Base-by-base conservation (phyloP, 2,329 filamentous ascomycete genomes). In the Calonectria ilicicola region DNA sequence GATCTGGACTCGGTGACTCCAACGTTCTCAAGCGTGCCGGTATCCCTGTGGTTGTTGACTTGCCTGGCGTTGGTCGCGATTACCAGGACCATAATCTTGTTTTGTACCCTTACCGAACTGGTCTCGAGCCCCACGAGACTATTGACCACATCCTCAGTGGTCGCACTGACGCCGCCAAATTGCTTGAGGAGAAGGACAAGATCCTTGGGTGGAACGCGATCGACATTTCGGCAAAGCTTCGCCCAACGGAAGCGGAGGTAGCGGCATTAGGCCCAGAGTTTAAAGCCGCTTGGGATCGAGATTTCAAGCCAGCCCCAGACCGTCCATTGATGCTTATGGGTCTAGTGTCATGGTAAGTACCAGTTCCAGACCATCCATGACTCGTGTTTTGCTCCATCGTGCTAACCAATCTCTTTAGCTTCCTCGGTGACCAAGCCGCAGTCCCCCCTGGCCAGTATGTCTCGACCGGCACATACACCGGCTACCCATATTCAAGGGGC, bases 1-100 rank as follows among this genome's bases (percentile, higher is more conserved):
- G 91, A 23, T 93, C 91, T 0, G 92, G 92, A 9, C 77, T 93
- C 1, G 91, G 90, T n/a, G 84, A 85, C 53, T 82, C 85, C 0
- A 83, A 87, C 2, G 76, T 91, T 7, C 85, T 93, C 2, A 78
- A 85, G 49, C 82, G 81, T 21, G 85, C 87, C 0, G 86, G 85
- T 1, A 85, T 92, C 2, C 83, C 86, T 1, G 78, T 87, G 3
- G 77, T 87, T 1, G 82, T 85, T 2, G 83, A 89, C 58, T 79
- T 90, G 1, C 86, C 87, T 0, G 88, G 88, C 3, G 89, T 92
- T 1, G 90, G 90, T 0, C 81, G 85, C 19, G 84, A 87, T 44
- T 89, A 90, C 72, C 86, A 90, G 75, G 90, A 91, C 72, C 89
- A 91, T 70, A 85, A 92, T 49, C 81, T 92, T 1, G 73, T 89